phyloP scores from a whole-genome alignment of 2,329 filamentous ascomycete genomes.

The Botryotinia convoluta region DNA sequence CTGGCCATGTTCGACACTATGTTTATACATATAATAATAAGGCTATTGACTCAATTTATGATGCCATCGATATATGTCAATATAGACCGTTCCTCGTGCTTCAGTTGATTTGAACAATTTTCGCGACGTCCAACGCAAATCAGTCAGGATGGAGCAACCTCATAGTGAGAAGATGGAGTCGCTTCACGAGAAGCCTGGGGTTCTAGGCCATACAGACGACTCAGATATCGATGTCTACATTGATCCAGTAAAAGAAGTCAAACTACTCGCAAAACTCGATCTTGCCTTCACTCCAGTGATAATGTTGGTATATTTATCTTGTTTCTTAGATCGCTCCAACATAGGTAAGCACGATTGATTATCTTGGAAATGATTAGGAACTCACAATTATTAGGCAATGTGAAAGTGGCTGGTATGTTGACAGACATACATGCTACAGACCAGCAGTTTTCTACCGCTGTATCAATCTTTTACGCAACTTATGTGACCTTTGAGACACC shows the following conservation, averaged over 20 bases:
- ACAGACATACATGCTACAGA: slow-evolving; percentile 25
- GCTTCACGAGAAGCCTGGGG: slow-evolving; percentile 7
- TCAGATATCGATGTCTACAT: slow-evolving; percentile 32
- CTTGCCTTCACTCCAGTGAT: slow-evolving; percentile 50
- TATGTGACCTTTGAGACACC: slow-evolving; percentile 51
- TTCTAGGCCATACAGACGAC: background rate
- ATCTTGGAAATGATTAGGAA: background rate
- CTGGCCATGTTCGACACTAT: background rate
- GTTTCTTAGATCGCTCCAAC: slow-evolving; percentile 54
- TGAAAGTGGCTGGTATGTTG: slow-evolving; percentile 28
- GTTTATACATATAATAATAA: slow-evolving; percentile 6
- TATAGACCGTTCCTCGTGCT: background rate
- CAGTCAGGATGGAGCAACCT: slow-evolving; percentile 12
- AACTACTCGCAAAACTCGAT: slow-evolving; percentile 49
- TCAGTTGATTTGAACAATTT: background rate
- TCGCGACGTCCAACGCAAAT: background rate
- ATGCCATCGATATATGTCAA: background rate
- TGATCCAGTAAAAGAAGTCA: slow-evolving; percentile 46
- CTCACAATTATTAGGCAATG: slow-evolving; percentile 44
- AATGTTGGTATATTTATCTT: slow-evolving; percentile 54
- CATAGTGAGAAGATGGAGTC: slow-evolving; percentile 15
- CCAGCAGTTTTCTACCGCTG: slow-evolving; percentile 30
- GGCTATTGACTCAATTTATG: background rate
- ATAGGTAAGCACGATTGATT: slow-evolving; percentile 38
- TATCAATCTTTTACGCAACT: slow-evolving; percentile 52